Percentiles rank a stretch among this genome's conserved stretches.
phyloP scores from a whole-genome alignment of 371 early-diverging fungal species.

The Mucor lusitanicus region DNA sequence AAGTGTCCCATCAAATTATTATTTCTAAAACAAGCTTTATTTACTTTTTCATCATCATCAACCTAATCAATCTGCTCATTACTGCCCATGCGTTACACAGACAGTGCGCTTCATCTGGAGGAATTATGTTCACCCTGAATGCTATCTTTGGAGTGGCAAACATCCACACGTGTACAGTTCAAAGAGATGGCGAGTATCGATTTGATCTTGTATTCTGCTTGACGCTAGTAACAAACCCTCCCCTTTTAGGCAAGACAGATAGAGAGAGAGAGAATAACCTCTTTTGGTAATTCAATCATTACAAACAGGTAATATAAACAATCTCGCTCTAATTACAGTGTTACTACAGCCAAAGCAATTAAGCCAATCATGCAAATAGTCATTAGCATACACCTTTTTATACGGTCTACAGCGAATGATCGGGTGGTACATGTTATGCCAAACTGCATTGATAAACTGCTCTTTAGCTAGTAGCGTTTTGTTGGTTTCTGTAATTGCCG shows the following conservation, averaged over 20 bases:
- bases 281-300: neutral
- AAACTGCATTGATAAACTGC: neutral
- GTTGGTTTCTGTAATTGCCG: no score
- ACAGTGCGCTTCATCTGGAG: neutral
- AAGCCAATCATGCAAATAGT: neutral
- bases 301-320: neutral
- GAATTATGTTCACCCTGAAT: neutral
- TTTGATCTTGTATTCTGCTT: neutral
- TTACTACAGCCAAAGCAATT: neutral
- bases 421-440: neutral
- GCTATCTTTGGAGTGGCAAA: no score
- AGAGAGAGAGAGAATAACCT: neutral
- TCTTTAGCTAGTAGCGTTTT: neutral
- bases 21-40: neutral
- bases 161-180: neutral
- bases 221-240: neutral
- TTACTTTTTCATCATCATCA: neutral
- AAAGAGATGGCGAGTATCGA: neutral
- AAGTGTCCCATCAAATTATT: neutral
- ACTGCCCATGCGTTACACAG: conserved; percentile 11
- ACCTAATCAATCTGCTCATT: neutral
- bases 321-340: neutral
- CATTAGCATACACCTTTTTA: neutral
- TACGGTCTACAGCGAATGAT: neutral
- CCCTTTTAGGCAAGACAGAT: no score